phyloP scores from a whole-genome alignment of 129 eudicot species.

The Centella asiatica region DNA sequence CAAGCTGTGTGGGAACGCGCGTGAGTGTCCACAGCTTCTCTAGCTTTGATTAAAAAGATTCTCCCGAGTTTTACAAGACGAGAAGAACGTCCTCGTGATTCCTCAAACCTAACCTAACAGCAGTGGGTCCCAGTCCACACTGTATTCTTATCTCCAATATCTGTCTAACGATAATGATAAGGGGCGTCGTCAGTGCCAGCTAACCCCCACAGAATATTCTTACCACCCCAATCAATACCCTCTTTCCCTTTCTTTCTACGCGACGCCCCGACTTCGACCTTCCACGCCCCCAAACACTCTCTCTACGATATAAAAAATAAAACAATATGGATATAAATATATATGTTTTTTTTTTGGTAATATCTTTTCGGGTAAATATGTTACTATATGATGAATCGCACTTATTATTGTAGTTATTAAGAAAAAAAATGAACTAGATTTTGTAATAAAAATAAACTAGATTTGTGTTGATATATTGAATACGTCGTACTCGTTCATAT shows the following conservation, averaged over 20 bases:
- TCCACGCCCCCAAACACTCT: slow-evolving; percentile 14
- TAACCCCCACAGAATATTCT: slow-evolving; percentile 46
- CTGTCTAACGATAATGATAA: slow-evolving; percentile 2
- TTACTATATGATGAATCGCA: no score
- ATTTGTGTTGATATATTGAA: no score
- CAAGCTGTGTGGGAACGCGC: neutral
- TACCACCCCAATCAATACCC: slow-evolving; percentile 15
- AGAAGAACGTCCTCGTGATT: slow-evolving; percentile 24
- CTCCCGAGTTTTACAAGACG: neutral
- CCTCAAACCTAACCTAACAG: slow-evolving; percentile 10
- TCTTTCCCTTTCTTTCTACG: slow-evolving; percentile 49
- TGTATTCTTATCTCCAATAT: slow-evolving; percentile 42
- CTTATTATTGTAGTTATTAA: no score
- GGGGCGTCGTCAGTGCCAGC: slow-evolving; percentile 42
- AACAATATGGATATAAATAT: no score
- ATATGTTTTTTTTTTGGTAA: slow-evolving; percentile 12
- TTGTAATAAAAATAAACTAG: no score
- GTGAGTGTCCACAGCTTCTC: neutral
- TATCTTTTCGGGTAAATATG: no score
- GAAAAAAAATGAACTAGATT: no score
- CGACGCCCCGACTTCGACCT: slow-evolving; percentile 80
- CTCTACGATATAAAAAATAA: neutral
- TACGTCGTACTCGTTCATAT: no score
- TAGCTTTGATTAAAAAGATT: neutral
- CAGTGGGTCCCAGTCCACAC: slow-evolving; percentile 14